These are phyloP conservation scores for Trichoderma virens DNA, from an alignment of 495 filamentous ascomycete species.

Conservation along the genomic window DNA sequence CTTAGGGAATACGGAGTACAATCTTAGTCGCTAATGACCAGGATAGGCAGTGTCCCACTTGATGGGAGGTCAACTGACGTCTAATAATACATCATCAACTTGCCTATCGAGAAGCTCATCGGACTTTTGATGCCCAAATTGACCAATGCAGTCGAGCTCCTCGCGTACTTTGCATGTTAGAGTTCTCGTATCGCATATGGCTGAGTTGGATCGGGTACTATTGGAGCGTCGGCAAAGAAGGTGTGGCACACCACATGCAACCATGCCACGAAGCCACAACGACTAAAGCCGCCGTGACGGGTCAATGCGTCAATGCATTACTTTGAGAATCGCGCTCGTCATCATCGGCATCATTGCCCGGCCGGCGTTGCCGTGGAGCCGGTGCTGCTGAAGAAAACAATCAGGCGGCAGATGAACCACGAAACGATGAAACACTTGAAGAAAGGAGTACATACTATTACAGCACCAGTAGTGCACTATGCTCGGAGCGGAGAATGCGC, in stretches of 20 bases:
- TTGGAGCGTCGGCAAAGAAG: neutral
- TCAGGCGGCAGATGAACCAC: neutral
- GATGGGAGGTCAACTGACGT: neutral
- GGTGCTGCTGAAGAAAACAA: neutral
- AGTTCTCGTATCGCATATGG: neutral
- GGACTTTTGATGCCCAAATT: neutral
- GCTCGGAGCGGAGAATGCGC: neutral
- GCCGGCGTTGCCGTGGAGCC: neutral
- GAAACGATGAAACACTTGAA: neutral
- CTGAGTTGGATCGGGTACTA: neutral
- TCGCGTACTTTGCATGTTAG: neutral
- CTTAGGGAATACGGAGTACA: neutral
- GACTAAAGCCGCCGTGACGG: neutral
- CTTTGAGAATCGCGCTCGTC: neutral
- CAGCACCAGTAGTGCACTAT: neutral
- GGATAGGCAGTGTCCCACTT: neutral
- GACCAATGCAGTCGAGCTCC: neutral
- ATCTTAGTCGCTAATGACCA: neutral
- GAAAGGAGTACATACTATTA: neutral
- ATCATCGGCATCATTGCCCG: neutral
- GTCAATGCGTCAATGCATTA: neutral
- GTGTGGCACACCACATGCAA: slow-evolving; percentile 6
- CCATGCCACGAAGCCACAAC: neutral
- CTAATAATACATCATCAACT: slow-evolving; percentile 1
- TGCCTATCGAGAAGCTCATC: neutral